These are phyloP conservation scores for Kuraishia cidri DNA, from an alignment of 805 yeast species.

Conservation along the genomic window DNA sequence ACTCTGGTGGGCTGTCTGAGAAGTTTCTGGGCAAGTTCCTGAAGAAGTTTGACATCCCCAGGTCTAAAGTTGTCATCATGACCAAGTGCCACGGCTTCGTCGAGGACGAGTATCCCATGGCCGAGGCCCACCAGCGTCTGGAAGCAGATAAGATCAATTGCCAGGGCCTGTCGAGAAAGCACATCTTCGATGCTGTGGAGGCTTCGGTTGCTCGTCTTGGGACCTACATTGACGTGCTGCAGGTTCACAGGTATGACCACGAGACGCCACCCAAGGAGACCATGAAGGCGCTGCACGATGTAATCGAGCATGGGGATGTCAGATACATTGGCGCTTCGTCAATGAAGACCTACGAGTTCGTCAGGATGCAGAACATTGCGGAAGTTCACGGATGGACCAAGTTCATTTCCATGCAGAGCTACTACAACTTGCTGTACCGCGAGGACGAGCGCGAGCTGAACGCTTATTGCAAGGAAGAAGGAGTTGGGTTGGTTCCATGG, in stretches of 20 bases:
- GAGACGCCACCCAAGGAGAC: slow-evolving; percentile 40
- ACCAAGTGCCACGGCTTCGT: slow-evolving; percentile 30
- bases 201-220: slow-evolving; percentile 37
- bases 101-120: slow-evolving; percentile 1
- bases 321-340: slow-evolving; percentile 59
- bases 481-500: slow-evolving; percentile 54
- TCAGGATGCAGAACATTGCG: slow-evolving; percentile 44
- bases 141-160: slow-evolving; percentile 20
- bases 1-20: slow-evolving; percentile 42
- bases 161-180: slow-evolving; percentile 33
- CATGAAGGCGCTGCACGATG: slow-evolving; percentile 47
- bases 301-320: slow-evolving; percentile 34
- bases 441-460: slow-evolving; percentile 60
- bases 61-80: slow-evolving; percentile 48
- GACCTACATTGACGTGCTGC: slow-evolving; percentile 43
- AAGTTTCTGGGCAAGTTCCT: slow-evolving; percentile 43
- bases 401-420: slow-evolving; percentile 51
- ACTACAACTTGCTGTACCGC: slow-evolving; percentile 46
- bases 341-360: slow-evolving; percentile 49
- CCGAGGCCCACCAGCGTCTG: slow-evolving; percentile 3
- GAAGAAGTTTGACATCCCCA: slow-evolving; percentile 36
- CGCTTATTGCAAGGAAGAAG: slow-evolving; percentile 41
- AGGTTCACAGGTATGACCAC: slow-evolving; percentile 46
- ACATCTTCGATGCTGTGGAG: slow-evolving; percentile 34
- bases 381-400: slow-evolving; percentile 48